phyloP scores from a whole-genome alignment of 2,329 filamentous ascomycete species.

The Colletotrichum sp. region DNA sequence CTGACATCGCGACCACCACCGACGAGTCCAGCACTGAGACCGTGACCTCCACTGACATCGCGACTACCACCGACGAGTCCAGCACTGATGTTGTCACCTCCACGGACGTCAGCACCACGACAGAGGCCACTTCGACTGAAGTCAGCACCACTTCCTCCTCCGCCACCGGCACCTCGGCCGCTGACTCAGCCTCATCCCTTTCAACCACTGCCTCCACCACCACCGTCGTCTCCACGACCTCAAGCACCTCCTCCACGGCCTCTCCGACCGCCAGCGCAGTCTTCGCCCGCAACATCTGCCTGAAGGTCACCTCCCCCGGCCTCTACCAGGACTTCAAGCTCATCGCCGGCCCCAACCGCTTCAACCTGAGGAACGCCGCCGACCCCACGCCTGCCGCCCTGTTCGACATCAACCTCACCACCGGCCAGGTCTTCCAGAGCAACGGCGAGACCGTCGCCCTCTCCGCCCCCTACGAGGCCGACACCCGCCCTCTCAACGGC shows the following conservation, averaged over 20 bases:
- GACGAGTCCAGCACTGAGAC: background rate
- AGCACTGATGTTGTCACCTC: background rate
- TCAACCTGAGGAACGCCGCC: background rate
- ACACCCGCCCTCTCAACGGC: conserved; percentile 4
- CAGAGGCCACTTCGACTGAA: background rate
- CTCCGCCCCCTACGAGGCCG: background rate
- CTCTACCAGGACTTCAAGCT: background rate
- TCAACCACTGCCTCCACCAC: background rate
- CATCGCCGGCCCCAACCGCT: background rate
- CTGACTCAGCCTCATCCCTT: too few relatives aligned
- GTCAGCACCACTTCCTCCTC: background rate
- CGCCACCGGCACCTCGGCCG: too few relatives aligned
- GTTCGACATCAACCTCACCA: conserved; percentile 16
- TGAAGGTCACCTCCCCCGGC: background rate
- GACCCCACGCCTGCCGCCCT: background rate
- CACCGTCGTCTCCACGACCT: background rate
- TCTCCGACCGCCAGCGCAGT: background rate
- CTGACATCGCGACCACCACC: background rate
- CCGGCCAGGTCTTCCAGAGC: conserved; percentile 5
- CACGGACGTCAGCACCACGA: background rate
- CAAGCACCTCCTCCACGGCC: background rate
- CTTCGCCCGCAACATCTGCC: conserved; percentile 13
- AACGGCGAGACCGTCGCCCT: background rate
- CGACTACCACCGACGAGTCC: background rate
- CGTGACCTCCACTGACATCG: background rate